Evolutionary conservation across 1,284 basidiomycete species (phyloP), one percentile per base, ranked within the genome.

Genomic region (Tylopilus orsonianus): DNA sequence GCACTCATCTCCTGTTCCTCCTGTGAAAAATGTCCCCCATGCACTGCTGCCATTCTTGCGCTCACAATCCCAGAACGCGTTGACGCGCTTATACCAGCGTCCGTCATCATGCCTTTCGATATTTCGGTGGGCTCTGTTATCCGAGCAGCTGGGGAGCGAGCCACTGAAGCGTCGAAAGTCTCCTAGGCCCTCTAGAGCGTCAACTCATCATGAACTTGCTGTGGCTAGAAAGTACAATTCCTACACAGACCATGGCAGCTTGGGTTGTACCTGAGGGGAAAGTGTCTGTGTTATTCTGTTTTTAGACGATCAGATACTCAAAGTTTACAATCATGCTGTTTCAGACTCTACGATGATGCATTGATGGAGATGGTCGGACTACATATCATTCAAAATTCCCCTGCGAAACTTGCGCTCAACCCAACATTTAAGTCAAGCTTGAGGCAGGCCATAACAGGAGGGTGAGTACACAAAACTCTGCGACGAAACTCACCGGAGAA

Each of bases 71-170:
- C 87, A 92, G 62, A 86, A 81, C 41, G 88, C 90, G 33, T 76
- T 96, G 49, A 88, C 83, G 41, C 80, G 91, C 40, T 76, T 98
- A 41, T 99, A 97, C 67, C 81, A 87, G 60, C 83, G 85, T 16
- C 94, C 96, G 18, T 95, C 93, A 2, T 89, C 91, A 66, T 97
- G 94, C 71, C 81, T 99, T 27, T 92, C 93, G 36, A 86, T 99
- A 66, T 94, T 97, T 67, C 84, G 94, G 91, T 66, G 13, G 16
- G 63, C 47, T 30, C 48, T 50, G 36, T 33, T 40, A 38, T 48
- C 34, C 23, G 44, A 51, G n/a, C 38, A 26, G 18, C 44, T 3
- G 13, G 22, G 7, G 30, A 40, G 34, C 19, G 26, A 46, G 49
- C 14, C 35, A 53, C 61, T 68, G 53, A 56, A 50, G 24, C 40